Percentiles rank a stretch among this genome's conserved stretches.
These are phyloP conservation scores for carrot (Daucus carota) DNA, from an alignment of 129 eudicot genomes.

Conservation along the genomic window DH1_v3.0 NC_030382.2:44357501-44358000, in stretches of 20 bases:
- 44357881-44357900: conserved; percentile 61
- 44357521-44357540: conserved; percentile 49
- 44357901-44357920: conserved; percentile 50
- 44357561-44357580: conserved; percentile 54
- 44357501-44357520: conserved; percentile 60
- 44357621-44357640: conserved; percentile 44
- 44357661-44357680: conserved; percentile 43
- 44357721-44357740: conserved; percentile 87
- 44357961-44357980: conserved; percentile 49
- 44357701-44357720: conserved; percentile 62
- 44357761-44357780: conserved; percentile 61
- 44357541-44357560: conserved; percentile 61
- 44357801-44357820: conserved; percentile 44
- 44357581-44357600: conserved; percentile 62
- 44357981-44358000: conserved; percentile 58
- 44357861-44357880: conserved; percentile 82
- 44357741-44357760: conserved; percentile 43
- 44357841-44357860: conserved; percentile 51
- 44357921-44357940: conserved; percentile 66
- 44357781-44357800: conserved; percentile 60
- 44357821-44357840: conserved; percentile 55
- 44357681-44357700: conserved; percentile 63
- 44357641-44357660: conserved; percentile 73
- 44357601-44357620: conserved; percentile 40
- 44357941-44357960: conserved; percentile 71